phyloP scores from a whole-genome alignment of 2,329 filamentous ascomycete species.

The Aspergillus arachidicola region DNA sequence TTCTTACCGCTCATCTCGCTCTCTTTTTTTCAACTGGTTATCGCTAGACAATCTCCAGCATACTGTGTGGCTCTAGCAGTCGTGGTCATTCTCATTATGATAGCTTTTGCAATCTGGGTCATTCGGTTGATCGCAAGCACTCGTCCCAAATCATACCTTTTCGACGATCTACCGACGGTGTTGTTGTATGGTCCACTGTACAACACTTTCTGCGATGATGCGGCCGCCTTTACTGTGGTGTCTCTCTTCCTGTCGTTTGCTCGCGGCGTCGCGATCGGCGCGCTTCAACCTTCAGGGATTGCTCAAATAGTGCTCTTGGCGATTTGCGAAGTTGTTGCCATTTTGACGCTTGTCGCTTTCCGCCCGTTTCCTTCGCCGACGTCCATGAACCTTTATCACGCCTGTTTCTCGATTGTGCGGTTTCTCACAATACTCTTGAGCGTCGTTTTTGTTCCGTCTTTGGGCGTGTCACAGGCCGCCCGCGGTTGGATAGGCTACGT shows the following conservation, averaged over 20 bases:
- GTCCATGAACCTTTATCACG: conserved; percentile 97
- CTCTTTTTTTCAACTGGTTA: conserved; percentile 88
- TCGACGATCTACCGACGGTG: conserved; percentile 89
- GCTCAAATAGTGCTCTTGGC: conserved; percentile 90
- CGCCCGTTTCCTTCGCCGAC: conserved; percentile 87
- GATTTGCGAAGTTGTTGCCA: conserved; percentile 89
- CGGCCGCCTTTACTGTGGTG: conserved; percentile 84
- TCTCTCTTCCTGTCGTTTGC: conserved; percentile 83
- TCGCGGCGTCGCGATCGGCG: conserved; percentile 86
- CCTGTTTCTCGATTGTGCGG: conserved; percentile 76
- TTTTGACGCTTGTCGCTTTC: conserved; percentile 86
- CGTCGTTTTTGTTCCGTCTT: conserved; percentile 80
- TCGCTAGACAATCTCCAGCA: conserved; percentile 67
- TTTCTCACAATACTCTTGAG: conserved; percentile 75
- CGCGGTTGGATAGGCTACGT: conserved; percentile 96
- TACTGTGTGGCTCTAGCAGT: conserved; percentile 75
- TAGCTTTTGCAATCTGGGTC: conserved; percentile 76
- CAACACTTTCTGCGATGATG: conserved; percentile 95
- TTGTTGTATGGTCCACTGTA: conserved; percentile 91
- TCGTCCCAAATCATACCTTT: conserved; percentile 81
- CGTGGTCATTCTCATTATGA: conserved; percentile 70
- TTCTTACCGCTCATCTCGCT: conserved; percentile 82
- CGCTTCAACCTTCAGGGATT: conserved; percentile 88
- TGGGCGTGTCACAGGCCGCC: conserved; percentile 74
- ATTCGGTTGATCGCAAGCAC: conserved; percentile 78